Percentiles rank a stretch among this genome's conserved stretches.
Conservation (phyloP, 2,329 filamentous ascomycete genomes). For the Exophiala sp. region DNA sequence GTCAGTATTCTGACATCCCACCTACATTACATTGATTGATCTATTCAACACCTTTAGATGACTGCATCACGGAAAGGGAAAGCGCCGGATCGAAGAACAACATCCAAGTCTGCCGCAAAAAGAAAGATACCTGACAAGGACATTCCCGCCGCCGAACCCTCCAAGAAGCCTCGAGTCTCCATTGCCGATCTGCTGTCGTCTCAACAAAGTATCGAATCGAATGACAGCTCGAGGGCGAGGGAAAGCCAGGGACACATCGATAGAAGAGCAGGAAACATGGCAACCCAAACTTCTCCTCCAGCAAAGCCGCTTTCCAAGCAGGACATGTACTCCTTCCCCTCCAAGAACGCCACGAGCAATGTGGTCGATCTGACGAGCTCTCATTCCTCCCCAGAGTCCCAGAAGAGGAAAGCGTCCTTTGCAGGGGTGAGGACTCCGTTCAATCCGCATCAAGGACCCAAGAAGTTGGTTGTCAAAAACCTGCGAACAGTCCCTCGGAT, state of each 20-base stretch:
- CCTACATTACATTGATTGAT: neutral
- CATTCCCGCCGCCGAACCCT: constrained; percentile 8
- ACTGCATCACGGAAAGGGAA: constrained; percentile 24
- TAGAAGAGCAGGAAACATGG: constrained; percentile 16
- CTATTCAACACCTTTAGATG: constrained; percentile 22
- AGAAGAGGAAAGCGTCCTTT: constrained; percentile 33
- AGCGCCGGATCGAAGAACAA: constrained; percentile 18
- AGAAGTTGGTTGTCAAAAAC: constrained; percentile 92
- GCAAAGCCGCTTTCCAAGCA: constrained; percentile 32
- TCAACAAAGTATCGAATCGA: constrained; percentile 15
- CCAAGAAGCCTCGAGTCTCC: constrained; percentile 23
- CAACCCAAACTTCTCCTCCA: constrained; percentile 26
- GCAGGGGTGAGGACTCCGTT: constrained; percentile 47
- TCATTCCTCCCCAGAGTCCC: constrained; percentile 28
- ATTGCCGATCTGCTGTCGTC: constrained; percentile 22
- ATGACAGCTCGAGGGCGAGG: constrained; percentile 6
- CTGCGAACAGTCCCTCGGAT: constrained; percentile 63
- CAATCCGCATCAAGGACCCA: constrained; percentile 71
- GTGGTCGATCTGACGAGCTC: constrained; percentile 48
- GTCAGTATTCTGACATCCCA: constrained; percentile 14
- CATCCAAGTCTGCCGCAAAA: constrained; percentile 15
- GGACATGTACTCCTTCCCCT: constrained; percentile 55
- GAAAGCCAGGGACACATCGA: constrained; percentile 8
- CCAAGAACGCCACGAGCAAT: constrained; percentile 35
- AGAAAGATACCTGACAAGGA: constrained; percentile 13